Evolutionary conservation across 345 rosid genomes (phyloP), one percentile per base, ranked within the genome.

Genomic region (Heritiera fomes): DNA sequence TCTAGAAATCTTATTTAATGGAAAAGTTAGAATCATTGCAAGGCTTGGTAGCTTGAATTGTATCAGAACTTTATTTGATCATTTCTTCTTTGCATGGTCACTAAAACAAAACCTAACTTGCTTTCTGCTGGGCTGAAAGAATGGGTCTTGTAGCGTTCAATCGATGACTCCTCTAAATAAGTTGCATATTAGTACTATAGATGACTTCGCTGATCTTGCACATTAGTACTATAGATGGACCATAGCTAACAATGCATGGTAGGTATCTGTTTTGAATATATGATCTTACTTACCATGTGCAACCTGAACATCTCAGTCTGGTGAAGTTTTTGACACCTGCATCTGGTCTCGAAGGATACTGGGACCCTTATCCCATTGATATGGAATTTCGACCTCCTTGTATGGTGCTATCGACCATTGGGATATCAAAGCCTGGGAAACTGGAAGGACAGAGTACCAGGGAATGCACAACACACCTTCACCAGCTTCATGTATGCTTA

Each of bases 321-420:
- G 99, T 96, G 85, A 91, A 92, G 71, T 93, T 95, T 80, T 85
- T 95, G 80, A 93, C 99, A 0, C 98, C 99, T 45, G 85, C 96
- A 62, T 92, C 98, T 7, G 93, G 97, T 73, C 91, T 93, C 11
- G 94, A 92, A 89, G 99, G 99, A 82, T 91, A 91, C 80, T 95
- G 99, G 99, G 98, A 95, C 65, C 99, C 99, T 2, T 95, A 95
- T 78, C 99, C 99, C 40, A 95, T 95, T 41, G 98, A 93, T 81
- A 95, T 95, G 99, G 99, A 95, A 80, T 95, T 93, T 79, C 90
- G 86, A 85, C 99, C 99, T 2, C 99, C 99, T 70, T 95, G 99
- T 86, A 89, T 95, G 81, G 99, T 95, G 66, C 76, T 95, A 76
- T 95, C 99, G 4, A 95, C 98, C 61, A 95, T 94, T 0, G 99